These are phyloP conservation scores for Ceratobasidium papillatum DNA, from an alignment of 1,284 basidiomycete genomes.

Conservation along the genomic window DNA sequence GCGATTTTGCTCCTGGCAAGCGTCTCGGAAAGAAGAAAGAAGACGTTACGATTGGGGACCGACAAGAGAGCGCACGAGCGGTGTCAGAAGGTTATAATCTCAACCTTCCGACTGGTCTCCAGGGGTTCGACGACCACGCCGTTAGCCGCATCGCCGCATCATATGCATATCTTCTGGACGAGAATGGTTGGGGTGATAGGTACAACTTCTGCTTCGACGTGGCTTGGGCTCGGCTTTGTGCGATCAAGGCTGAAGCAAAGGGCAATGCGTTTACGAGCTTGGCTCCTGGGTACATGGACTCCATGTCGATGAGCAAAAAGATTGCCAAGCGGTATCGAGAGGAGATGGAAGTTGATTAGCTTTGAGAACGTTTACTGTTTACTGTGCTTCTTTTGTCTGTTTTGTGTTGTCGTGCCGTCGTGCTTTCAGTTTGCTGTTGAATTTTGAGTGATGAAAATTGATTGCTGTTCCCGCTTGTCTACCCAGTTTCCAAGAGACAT, in stretches of 20 bases:
- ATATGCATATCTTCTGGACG: slow-evolving; percentile 35
- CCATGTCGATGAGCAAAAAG: slow-evolving; percentile 12
- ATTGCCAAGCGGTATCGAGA: slow-evolving; percentile 3
- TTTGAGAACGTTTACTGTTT: no score
- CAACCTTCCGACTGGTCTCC: background rate
- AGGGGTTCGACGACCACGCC: slow-evolving; percentile 23
- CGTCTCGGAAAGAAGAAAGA: background rate
- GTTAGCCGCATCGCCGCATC: slow-evolving; percentile 29
- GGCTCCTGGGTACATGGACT: background rate
- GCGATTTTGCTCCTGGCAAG: background rate
- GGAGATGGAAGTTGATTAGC: background rate
- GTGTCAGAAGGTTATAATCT: slow-evolving; percentile 21
- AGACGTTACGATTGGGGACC: background rate
- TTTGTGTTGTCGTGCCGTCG: background rate
- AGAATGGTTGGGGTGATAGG: no score
- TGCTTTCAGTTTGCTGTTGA: no score
- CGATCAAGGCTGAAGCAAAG: slow-evolving; percentile 3
- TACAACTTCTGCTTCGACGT: slow-evolving; percentile 1
- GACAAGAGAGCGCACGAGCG: slow-evolving; percentile 16
- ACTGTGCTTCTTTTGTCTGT: background rate
- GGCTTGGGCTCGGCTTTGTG: slow-evolving; percentile 19
- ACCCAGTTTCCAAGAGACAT: no score
- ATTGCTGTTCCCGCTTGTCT: no score
- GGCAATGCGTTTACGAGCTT: slow-evolving; percentile 5
- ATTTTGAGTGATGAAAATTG: no score